Conservation (phyloP, 352 stramenopile genomes). For the Pythium oligandrum region DNA sequence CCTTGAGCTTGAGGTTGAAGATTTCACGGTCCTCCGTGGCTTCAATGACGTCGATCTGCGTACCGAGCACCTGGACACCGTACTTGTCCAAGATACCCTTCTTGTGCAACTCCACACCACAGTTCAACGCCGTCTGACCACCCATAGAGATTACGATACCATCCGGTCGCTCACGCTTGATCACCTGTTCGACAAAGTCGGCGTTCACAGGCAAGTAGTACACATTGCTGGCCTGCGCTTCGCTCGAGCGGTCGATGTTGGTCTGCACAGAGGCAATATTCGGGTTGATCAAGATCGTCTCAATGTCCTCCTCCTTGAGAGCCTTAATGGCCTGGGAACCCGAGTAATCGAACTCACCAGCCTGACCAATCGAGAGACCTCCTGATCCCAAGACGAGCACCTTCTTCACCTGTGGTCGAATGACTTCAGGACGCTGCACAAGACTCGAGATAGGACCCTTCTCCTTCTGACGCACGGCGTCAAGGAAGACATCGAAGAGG, state of each 20-base stretch:
- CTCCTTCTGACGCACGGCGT: constrained; percentile 75
- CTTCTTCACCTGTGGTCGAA: constrained; percentile 88
- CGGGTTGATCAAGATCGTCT: constrained; percentile 99
- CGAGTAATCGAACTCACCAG: constrained; percentile 98
- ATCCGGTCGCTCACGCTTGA: constrained; percentile 97
- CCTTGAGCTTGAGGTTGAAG: constrained; percentile 92
- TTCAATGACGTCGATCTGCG: constrained; percentile 95
- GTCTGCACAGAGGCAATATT: constrained; percentile 99
- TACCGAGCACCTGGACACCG: constrained; percentile 94
- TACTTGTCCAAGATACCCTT: constrained; percentile 92
- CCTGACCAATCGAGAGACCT: constrained; percentile 98
- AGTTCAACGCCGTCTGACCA: constrained; percentile 97
- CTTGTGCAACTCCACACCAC: constrained; percentile 95
- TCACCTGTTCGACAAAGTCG: constrained; percentile 88
- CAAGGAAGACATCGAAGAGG: constrained; percentile 97
- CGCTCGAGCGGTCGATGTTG: constrained; percentile 92
- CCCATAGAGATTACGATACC: constrained; percentile 98
- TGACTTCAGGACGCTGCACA: constrained; percentile 57
- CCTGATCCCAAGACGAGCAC: constrained; percentile 96
- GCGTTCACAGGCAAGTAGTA: constrained; percentile 98
- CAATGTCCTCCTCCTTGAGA: constrained; percentile 97
- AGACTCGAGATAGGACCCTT: constrained; percentile 72
- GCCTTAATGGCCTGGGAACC: constrained; percentile 98
- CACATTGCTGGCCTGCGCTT: constrained; percentile 92
- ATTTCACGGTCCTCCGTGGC: constrained; percentile 98